Conservation (phyloP, 352 stramenopile species). For the Pythium phragmiticola region DNA sequence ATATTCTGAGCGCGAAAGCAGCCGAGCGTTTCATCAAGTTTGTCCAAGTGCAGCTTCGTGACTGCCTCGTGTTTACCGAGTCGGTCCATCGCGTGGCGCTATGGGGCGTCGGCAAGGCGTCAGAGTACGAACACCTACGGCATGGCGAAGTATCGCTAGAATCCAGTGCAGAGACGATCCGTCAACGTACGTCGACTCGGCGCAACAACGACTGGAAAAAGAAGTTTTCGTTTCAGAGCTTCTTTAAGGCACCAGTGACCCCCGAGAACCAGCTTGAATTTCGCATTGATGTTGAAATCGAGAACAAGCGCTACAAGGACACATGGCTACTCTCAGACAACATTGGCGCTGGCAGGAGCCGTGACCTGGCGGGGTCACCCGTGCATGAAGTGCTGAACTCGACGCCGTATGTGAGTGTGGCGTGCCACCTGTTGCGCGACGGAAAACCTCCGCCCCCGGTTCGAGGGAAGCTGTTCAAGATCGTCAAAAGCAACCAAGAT, state of each 20-base stretch:
- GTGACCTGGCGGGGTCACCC: conserved; percentile 56
- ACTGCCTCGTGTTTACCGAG: conserved; percentile 70
- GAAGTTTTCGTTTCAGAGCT: conserved; percentile 73
- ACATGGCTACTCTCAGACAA: conserved; percentile 73
- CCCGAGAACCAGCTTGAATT: conserved; percentile 74
- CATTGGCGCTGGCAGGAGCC: conserved; percentile 58
- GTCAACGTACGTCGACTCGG: conserved; percentile 41
- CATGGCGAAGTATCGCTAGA: conserved; percentile 51
- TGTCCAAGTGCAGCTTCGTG: conserved; percentile 46
- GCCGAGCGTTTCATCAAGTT: conserved; percentile 35
- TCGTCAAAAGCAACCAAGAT: conserved; percentile 43
- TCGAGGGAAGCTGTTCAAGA: conserved; percentile 64
- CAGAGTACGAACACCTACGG: conserved; percentile 56
- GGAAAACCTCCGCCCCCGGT: conserved; percentile 35
- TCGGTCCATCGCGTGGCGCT: conserved; percentile 55
- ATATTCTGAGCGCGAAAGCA: conserved; percentile 31
- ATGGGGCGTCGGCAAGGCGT: conserved; percentile 67
- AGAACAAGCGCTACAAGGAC: conserved; percentile 49
- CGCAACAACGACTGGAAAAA: conserved; percentile 75
- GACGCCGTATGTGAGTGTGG: conserved; percentile 64
- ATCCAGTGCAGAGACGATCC: conserved; percentile 39
- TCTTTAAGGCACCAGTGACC: conserved; percentile 62
- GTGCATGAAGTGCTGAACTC: conserved; percentile 66
- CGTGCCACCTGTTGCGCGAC: conserved; percentile 58
- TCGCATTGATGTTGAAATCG: conserved; percentile 52